Evolutionary conservation across 108 stramenopile genomes (phyloP).

Genomic region (Cyclotella sp.): DNA sequence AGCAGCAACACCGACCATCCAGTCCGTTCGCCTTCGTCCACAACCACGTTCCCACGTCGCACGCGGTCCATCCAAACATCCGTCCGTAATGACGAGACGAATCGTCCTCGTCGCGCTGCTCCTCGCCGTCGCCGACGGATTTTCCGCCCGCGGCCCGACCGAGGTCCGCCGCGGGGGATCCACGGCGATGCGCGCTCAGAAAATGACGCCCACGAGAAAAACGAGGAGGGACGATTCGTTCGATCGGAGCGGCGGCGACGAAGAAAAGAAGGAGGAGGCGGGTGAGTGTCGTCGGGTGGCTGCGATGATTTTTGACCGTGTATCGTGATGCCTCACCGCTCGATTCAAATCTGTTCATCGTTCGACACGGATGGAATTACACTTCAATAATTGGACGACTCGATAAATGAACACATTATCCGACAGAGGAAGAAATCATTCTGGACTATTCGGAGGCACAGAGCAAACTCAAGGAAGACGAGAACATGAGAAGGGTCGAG

Average conservation of each 20-base stretch:
- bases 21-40: too few species aligned
- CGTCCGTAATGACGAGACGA: too few species aligned
- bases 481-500: slow-evolving; percentile 43
- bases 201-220: slow-evolving; percentile 47
- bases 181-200: slow-evolving; percentile 18
- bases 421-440: slow-evolving; percentile 31
- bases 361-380: background rate
- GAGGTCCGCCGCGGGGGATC: too few species aligned
- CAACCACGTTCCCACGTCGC: too few species aligned
- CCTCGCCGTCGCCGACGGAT: too few species aligned
- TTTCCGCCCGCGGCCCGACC: too few species aligned
- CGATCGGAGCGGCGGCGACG: slow-evolving; percentile 15
- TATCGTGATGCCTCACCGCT: background rate
- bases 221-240: slow-evolving; percentile 46
- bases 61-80: too few species aligned
- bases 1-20: too few species aligned
- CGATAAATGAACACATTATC: background rate
- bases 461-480: slow-evolving; percentile 47
- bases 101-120: too few species aligned
- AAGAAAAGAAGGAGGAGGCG: slow-evolving; percentile 19
- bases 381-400: background rate
- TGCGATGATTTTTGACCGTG: background rate
- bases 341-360: background rate
- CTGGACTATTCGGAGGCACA: slow-evolving; percentile 53
- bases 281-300: slow-evolving; percentile 21